Conservation (phyloP, 2,329 filamentous ascomycete species). For the Trichoderma polysporum region DNA sequence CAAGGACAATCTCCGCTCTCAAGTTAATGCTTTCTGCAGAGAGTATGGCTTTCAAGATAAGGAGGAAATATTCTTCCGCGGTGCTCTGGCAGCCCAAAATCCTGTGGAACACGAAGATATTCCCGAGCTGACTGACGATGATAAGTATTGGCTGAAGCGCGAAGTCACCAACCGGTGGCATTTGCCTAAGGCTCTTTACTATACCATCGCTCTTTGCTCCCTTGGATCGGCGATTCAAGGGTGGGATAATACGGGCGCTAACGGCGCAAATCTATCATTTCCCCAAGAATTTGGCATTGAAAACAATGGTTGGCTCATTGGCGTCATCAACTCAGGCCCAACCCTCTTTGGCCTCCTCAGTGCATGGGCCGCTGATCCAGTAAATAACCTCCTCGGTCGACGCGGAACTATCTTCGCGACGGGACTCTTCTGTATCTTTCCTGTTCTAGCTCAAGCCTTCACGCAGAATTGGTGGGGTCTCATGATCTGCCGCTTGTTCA, state of each 20-base stretch:
- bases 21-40: conserved; percentile 29
- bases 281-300: conserved; percentile 38
- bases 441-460: conserved; percentile 54
- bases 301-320: conserved; percentile 51
- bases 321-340: conserved; percentile 51
- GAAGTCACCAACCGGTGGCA: conserved; percentile 34
- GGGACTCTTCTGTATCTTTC: conserved; percentile 54
- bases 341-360: conserved; percentile 27
- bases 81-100: conserved; percentile 32
- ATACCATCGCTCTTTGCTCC: conserved; percentile 32
- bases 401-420: conserved; percentile 51
- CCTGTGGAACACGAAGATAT: conserved; percentile 25
- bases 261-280: conserved; percentile 42
- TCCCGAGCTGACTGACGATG: conserved; percentile 28
- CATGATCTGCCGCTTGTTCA: conserved; percentile 40
- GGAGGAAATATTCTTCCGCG: conserved; percentile 30
- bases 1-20: conserved; percentile 25
- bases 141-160: conserved; percentile 27
- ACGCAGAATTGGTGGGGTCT: conserved; percentile 53
- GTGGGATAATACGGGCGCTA: conserved; percentile 47
- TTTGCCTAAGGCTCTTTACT: conserved; percentile 30
- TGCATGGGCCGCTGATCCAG: conserved; percentile 37
- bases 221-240: conserved; percentile 37
- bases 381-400: conserved; percentile 35
- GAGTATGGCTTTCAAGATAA: conserved; percentile 32